Evolutionary conservation across 2,329 filamentous ascomycete genomes (phyloP).

Genomic region (Ampelomyces quisqualis): DNA sequence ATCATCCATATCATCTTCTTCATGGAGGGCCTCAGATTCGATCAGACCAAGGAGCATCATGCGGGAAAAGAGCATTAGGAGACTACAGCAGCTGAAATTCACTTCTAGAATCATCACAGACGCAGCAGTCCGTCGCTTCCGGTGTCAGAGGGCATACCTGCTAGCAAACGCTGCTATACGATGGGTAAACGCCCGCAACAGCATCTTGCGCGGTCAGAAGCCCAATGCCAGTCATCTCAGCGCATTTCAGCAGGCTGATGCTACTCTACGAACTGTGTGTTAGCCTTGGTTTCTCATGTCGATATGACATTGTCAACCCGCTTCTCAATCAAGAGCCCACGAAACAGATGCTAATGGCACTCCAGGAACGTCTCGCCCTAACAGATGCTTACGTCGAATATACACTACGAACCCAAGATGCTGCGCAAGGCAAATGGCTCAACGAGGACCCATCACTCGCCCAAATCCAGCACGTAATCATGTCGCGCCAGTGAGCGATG

Average conservation of each 20-base stretch:
- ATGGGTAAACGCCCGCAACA: constrained; percentile 58
- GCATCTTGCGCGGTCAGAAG: constrained; percentile 54
- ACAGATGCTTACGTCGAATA: constrained; percentile 59
- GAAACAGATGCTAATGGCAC: constrained; percentile 12
- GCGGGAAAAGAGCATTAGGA: too few species aligned
- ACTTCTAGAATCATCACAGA: constrained; percentile 59
- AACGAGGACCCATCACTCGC: constrained; percentile 60
- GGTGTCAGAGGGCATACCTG: constrained; percentile 62
- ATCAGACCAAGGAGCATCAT: too few species aligned
- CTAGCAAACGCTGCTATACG: constrained; percentile 58
- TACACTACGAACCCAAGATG: constrained; percentile 57
- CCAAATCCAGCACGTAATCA: constrained; percentile 48
- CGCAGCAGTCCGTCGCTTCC: constrained; percentile 60
- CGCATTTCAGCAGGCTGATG: constrained; percentile 52
- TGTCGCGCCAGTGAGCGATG: constrained; percentile 30
- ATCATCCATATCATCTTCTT: too few species aligned
- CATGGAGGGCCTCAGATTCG: too few species aligned
- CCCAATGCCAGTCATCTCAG: constrained; percentile 51
- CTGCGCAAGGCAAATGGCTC: constrained; percentile 61
- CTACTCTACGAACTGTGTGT: constrained; percentile 52
- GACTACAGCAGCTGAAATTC: constrained; percentile 20
- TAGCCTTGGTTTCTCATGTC: too few species aligned
- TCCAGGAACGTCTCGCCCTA: constrained; percentile 58
- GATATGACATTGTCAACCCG: too few species aligned
- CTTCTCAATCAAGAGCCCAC: background rate